Conservation (phyloP, 805 yeast species). For the Candida railenensis region DNA sequence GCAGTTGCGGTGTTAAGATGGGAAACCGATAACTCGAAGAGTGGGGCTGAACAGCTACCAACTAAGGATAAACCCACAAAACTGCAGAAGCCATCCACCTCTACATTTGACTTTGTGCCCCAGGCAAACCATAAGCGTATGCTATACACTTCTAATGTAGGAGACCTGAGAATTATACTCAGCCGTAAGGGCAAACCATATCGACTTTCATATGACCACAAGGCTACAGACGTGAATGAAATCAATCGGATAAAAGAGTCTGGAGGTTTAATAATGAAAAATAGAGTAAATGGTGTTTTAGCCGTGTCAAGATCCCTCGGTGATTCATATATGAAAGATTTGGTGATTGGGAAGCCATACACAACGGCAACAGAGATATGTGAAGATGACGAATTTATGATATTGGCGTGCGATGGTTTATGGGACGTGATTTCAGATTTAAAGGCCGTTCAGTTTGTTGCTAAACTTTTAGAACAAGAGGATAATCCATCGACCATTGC, state of each 20-base stretch:
- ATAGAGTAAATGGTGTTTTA: conserved; percentile 91
- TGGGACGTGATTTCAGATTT: conserved; percentile 94
- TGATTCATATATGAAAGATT: conserved; percentile 85
- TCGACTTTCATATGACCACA: conserved; percentile 88
- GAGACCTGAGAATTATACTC: conserved; percentile 84
- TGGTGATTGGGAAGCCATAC: conserved; percentile 88
- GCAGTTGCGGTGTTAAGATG: conserved; percentile 89
- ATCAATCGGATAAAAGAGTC: conserved; percentile 67
- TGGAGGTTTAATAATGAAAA: conserved; percentile 88
- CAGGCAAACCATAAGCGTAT: conserved; percentile 57
- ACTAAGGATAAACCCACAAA: conserved; percentile 7
- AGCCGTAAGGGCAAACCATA: conserved; percentile 73
- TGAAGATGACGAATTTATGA: conserved; percentile 69
- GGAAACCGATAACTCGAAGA: conserved; percentile 48
- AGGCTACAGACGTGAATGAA: conserved; percentile 81
- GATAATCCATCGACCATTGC: conserved; percentile 52
- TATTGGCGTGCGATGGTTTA: conserved; percentile 92
- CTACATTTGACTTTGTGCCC: conserved; percentile 50
- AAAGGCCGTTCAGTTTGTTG: conserved; percentile 73
- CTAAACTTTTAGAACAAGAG: conserved; percentile 26
- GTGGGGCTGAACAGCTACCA: not conserved
- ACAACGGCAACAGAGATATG: conserved; percentile 83
- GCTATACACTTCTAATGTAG: conserved; percentile 92
- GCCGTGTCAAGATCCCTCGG: conserved; percentile 95
- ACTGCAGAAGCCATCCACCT: conserved; percentile 9